A percentile compares a stretch with the other conserved stretches of the same genome.
These are phyloP conservation scores for Choricystis sp. DNA, from an alignment of 139 green algal species.

Conservation along the genomic window DNA sequence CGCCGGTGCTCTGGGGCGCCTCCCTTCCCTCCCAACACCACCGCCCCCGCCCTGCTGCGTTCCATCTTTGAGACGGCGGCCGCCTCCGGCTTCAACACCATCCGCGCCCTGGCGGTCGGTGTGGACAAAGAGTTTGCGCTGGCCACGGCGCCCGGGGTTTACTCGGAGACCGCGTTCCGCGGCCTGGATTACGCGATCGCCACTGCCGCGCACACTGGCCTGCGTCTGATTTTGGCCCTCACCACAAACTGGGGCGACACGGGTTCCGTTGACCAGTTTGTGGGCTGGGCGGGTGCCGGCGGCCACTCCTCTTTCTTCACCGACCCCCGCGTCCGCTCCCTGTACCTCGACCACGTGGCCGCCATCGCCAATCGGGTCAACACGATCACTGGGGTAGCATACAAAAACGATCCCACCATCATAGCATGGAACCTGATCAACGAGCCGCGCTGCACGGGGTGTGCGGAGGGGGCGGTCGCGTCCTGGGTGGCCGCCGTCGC, in stretches of 20 bases:
- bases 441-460: slow-evolving; percentile 32
- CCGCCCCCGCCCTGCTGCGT: neutral
- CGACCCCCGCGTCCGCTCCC: slow-evolving; percentile 7
- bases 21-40: slow-evolving; percentile 8
- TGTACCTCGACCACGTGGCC: slow-evolving; percentile 18
- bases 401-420: slow-evolving; percentile 52
- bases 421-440: slow-evolving; percentile 64
- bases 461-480: slow-evolving; percentile 5
- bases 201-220: slow-evolving; percentile 13
- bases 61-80: neutral
- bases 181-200: slow-evolving; percentile 21
- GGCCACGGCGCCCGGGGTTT: neutral
- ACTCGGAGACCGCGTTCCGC: neutral
- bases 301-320: slow-evolving; percentile 36
- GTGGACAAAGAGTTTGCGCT: neutral
- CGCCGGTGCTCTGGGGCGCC: slow-evolving; percentile 11
- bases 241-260: slow-evolving; percentile 29
- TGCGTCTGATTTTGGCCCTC: slow-evolving; percentile 31
- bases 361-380: slow-evolving; percentile 22
- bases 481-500: slow-evolving; percentile 26
- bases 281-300: slow-evolving; percentile 9
- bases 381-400: slow-evolving; percentile 22
- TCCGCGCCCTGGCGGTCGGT: neutral
- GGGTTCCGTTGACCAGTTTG: slow-evolving; percentile 23
- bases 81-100: neutral